Evolutionary conservation across 495 filamentous ascomycete genomes (phyloP), one percentile per base, ranked within the genome.

Genomic region (Daldinia decipiens): DNA sequence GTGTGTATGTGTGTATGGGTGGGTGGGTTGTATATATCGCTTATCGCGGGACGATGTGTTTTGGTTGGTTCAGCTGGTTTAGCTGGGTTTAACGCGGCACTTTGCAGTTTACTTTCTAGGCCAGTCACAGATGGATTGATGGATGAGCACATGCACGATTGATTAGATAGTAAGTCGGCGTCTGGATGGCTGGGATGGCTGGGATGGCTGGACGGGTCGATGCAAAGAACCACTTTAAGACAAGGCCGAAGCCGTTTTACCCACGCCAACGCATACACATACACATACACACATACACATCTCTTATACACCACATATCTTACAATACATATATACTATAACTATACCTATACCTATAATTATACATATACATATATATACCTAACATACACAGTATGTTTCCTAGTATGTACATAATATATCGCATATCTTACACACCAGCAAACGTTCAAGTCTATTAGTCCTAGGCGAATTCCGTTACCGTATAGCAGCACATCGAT

Each of bases 171-270:
- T 27, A 52, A 67, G 63, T 24, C 53, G 7, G 64, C 59, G 63
- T 51, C 60, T 63, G 54, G 65, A 68, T 24, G 21, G n/a, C n/a
- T n/a, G n/a, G n/a, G n/a, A n/a, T n/a, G n/a, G n/a, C n/a, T n/a
- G n/a, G n/a, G n/a, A n/a, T n/a, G n/a, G n/a, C n/a, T n/a, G n/a
- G n/a, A n/a, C 65, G 70, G 64, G 65, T 29, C 65, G 70, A 68
- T 72, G 70, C 69, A 72, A 64, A 72, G 69, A 65, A 72, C 69
- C 69, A 63, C 47, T 55, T 72, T 72, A 29, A 67, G 61, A 60
- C 38, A 53, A 13, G 24, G 12, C 7, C 6, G 17, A 43, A 45
- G 53, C 29, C 24, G 38, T 31, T 26, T 29, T 50, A 27, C 58
- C 43, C 56, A 34, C 32, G 15, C 26, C 19, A 52, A 24, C 29